Conservation (phyloP, 2,329 filamentous ascomycete genomes). For the Trichophaea hybrida region DNA sequence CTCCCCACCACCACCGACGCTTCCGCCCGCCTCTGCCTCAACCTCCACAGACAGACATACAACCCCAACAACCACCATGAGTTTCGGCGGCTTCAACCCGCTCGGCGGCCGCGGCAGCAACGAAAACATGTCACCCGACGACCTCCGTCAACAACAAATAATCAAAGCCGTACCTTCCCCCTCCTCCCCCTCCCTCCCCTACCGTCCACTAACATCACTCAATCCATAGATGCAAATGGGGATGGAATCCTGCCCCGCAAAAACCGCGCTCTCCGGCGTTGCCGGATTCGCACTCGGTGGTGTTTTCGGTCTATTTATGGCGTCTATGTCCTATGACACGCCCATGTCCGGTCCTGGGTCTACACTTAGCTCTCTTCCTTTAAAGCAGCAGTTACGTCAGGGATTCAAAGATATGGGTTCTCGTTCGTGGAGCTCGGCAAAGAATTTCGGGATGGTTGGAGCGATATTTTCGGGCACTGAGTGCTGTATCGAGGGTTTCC, state of each 20-base stretch:
- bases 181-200: slow-evolving; percentile 25
- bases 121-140: slow-evolving; percentile 19
- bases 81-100: slow-evolving; percentile 19
- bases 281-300: slow-evolving; percentile 92
- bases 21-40: not conserved
- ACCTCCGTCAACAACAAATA: slow-evolving; percentile 29
- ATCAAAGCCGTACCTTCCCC: slow-evolving; percentile 21
- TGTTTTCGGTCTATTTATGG: slow-evolving; percentile 95
- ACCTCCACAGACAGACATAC: not conserved
- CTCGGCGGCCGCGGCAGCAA: slow-evolving; percentile 12
- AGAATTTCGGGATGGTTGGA: slow-evolving; percentile 90
- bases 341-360: slow-evolving; percentile 43
- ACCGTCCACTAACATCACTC: slow-evolving; percentile 18
- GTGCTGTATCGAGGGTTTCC: slow-evolving; percentile 82
- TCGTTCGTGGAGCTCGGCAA: slow-evolving; percentile 67
- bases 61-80: slow-evolving; percentile 9
- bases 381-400: slow-evolving; percentile 64
- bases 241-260: slow-evolving; percentile 87
- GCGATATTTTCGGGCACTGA: slow-evolving; percentile 85
- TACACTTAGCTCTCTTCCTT: slow-evolving; percentile 48
- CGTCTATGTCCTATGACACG: slow-evolving; percentile 98
- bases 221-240: slow-evolving; percentile 58
- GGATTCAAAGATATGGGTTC: slow-evolving; percentile 93
- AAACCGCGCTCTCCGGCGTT: slow-evolving; percentile 75
- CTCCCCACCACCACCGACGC: slow-evolving; percentile 7